Conservation (phyloP, 176 grass and related monocot genomes). For the Oryza rufipogon region DNA sequence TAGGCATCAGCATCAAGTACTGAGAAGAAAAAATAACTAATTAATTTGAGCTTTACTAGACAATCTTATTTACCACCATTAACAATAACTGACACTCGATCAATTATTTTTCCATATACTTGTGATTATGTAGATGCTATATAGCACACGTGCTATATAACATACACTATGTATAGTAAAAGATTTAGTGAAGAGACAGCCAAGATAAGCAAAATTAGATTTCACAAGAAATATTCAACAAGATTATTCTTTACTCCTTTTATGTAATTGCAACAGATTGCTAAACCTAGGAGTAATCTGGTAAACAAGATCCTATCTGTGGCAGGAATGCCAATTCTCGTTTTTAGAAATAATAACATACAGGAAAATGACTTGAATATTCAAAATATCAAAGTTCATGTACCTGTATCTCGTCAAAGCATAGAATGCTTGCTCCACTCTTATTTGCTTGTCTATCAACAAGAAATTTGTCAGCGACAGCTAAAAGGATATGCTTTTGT, state of each 20-base stretch:
- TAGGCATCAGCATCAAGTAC: neutral
- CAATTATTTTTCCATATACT: neutral
- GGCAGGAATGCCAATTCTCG: neutral
- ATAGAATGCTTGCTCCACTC: conserved; percentile 92
- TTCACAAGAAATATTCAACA: neutral
- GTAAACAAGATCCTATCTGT: neutral
- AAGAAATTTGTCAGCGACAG: conserved; percentile 94
- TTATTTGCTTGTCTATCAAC: conserved; percentile 84
- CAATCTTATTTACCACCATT: conserved; percentile 6
- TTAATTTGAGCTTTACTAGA: neutral
- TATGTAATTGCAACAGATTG: neutral
- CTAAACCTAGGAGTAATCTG: neutral
- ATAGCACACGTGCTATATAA: neutral
- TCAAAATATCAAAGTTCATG: conserved; percentile 26
- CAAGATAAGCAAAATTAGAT: neutral
- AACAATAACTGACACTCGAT: neutral
- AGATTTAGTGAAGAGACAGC: neutral
- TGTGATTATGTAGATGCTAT: neutral
- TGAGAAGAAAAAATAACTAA: conserved; percentile 12
- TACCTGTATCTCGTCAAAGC: conserved; percentile 99
- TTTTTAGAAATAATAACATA: neutral
- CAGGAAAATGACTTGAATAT: neutral
- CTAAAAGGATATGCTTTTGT: conserved; percentile 89
- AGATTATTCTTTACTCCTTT: neutral
- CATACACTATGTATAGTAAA: neutral